Base-by-base conservation (phyloP, 208 protist species). In the Hexamita inflata region DNA sequence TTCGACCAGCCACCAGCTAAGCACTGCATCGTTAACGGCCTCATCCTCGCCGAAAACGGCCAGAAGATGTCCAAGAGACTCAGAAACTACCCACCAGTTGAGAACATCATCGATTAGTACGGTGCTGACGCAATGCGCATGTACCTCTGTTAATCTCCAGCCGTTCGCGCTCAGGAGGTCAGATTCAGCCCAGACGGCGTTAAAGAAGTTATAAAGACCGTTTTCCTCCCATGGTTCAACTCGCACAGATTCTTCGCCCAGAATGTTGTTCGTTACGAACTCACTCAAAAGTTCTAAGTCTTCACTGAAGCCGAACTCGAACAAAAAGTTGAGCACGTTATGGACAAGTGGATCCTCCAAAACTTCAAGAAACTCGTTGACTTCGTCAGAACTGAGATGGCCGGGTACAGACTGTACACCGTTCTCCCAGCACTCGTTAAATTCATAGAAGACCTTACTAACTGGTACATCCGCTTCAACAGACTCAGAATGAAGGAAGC, bases 61-160 rank as follows among this genome's bases (percentile, higher is more conserved):
- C 93, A 94, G 79, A 99, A 99, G 85, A 99, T 99, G 97, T 93
- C 86, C 78, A 99, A 99, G 85, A 84, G 92, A 70, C 80, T 96
- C 34, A 95, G 98, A 82, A 99, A 99, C 87, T 99, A 99, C 84
- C 94, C 95, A 7, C 92, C 97, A 75, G 95, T 95, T 65, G 82
- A 79, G 34, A n/a, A 87, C 29, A 86, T 99, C 2, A 87, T 99
- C 60, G 76, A 95, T 73, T 67, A 83, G 2, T 89, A 95, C 84
- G 96, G 96, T 73, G 92, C 96, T 0, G 96, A 98, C 84, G 92
- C 95, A n/a, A 82, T 99, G 34, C 86, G 95, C 59, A 89, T 99
- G 78, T 99, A 98, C 80, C 90, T 99, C 59, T 97, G 98, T 83
- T 98, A 96, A 81, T 98, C 94, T 24, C 95, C 95, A 41, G 96